Conservation (phyloP, 225 moss, liverwort and hornwort species). For the Physcomitrellopsis africana region DNA sequence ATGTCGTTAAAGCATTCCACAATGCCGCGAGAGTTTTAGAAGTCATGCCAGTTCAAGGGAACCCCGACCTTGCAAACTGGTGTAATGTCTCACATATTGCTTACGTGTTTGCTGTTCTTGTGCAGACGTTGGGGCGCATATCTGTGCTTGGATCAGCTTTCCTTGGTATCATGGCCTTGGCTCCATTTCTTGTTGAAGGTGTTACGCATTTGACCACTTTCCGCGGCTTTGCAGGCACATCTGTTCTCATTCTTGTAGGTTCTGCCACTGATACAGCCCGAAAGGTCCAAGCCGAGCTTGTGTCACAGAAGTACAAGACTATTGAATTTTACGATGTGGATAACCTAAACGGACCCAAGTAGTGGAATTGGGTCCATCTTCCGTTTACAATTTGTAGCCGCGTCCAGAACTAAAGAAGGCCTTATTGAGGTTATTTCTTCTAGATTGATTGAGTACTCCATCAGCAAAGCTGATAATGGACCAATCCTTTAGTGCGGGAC, state of each 20-base stretch:
- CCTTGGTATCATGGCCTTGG: conserved; percentile 83
- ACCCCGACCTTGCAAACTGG: conserved; percentile 2
- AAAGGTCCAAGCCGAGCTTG: conserved; percentile 84
- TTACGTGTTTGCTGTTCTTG: not conserved
- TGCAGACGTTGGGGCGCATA: conserved; percentile 80
- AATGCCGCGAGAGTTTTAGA: no score
- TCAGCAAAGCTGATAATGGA: not conserved
- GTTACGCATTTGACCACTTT: conserved; percentile 87
- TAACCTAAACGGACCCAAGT: conserved; percentile 33
- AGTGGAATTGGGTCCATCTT: not conserved
- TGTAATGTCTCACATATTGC: not conserved
- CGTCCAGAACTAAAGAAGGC: conserved; percentile 2
- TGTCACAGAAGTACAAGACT: conserved; percentile 86
- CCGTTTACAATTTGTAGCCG: conserved; percentile 7
- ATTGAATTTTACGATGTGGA: conserved; percentile 76
- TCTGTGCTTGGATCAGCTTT: conserved; percentile 83
- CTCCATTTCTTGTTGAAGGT: conserved; percentile 83
- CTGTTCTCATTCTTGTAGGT: conserved; percentile 79
- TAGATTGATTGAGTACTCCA: not conserved
- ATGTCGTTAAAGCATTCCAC: no score
- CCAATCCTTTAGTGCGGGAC: conserved; percentile 2
- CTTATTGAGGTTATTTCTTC: not conserved
- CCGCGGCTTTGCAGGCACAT: conserved; percentile 87
- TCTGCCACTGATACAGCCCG: conserved; percentile 87
- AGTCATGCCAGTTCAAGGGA: not conserved